Evolutionary conservation across 1,284 basidiomycete species (phyloP), one percentile per base, ranked within the genome.

Genomic region (Ustilago trichophora): DNA sequence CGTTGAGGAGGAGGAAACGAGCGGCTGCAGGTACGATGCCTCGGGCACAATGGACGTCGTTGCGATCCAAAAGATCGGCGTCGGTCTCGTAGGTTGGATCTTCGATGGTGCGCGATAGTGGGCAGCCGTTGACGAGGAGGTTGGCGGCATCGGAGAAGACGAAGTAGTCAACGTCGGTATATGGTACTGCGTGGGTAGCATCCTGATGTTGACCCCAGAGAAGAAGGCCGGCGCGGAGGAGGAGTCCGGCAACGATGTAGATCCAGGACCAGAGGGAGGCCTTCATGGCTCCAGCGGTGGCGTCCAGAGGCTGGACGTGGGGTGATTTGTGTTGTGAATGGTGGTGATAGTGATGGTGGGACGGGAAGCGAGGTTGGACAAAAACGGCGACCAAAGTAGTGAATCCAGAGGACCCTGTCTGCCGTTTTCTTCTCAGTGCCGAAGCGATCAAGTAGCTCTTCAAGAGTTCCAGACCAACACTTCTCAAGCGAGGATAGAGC

Each of bases 151-250:
- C 94, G 53, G 88, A 91, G 84, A 97, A 96, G 67, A 99, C 95
- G 35, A 88, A 86, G 82, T 98, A 98, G 83, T 99, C 96, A 56
- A 98, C 86, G 82, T 99, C 95, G 15, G 95, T 98, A 82, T 98
- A 98, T 80, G 93, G 93, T 26, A 98, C 87, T n/a, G 87, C 80
- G 2, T 90, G 90, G 64, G 84, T 87, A 4, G 86, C 86, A 76
- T 95, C 92, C 66, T 93, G 92, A 87, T 91, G 92, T 83, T 90
- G 89, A 77, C 91, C 92, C 82, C 92, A 94, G 6, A 89, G 76
- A 53, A 95, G 89, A 38, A 95, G 86, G 12, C 80, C 85, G 18
- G 90, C 80, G 48, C 92, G 88, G 40, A 93, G 77, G 21, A 85
- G 31, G 15, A 85, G 78, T 1, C 91, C 89, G 22, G 85, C 68